Base-by-base conservation (phyloP, 495 filamentous ascomycete genomes). In the Talaromyces proteolyticus region DNA sequence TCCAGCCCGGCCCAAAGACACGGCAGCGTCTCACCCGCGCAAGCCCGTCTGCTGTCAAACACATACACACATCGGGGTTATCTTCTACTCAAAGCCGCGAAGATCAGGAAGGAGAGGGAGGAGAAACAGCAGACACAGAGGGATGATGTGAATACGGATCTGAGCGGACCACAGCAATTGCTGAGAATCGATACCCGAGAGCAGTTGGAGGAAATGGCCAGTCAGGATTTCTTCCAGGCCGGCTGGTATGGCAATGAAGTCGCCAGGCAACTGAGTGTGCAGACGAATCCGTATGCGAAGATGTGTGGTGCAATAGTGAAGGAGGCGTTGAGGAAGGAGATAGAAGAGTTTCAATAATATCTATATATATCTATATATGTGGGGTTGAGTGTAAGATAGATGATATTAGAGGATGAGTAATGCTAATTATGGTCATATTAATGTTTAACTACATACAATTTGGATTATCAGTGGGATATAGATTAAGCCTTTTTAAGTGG, bases 241-340 rank as follows among this genome's bases (percentile, higher is more conserved):
- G 89, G 87, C 1, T 64, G 79, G 57, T 94, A 86, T 64, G 90
- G 89, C 14, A 89, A 88, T 65, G 81, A 84, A 53, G 76, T 91
- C 50, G 89, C 84, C 11, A 84, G 84, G 67, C 80, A 78, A 40
- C 66, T 94, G 68, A 84, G 86, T 2, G 89, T 93, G 41, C 76
- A 77, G 65, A 87, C 83, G 38, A 95, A 95, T 73, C 90, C 90
- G 25, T 88, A 87, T 55, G 89, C 89, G 21, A 94, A 91, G 73
- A 74, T 94, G 60, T 95, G 90, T 68, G 90, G 89, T 12, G 79
- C 80, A 23, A 93, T 95, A 71, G 88, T 95, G 10, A 83, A 81
- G 64, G 86, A 92, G 70, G 88, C 88, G 37, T 80, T 95, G 78
- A 83, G 75, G 70, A 87, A 84, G 70, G 90, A 95, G 67, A 60